phyloP scores from a whole-genome alignment of 2,329 filamentous ascomycete species.

The Fusarium torulosum region DNA sequence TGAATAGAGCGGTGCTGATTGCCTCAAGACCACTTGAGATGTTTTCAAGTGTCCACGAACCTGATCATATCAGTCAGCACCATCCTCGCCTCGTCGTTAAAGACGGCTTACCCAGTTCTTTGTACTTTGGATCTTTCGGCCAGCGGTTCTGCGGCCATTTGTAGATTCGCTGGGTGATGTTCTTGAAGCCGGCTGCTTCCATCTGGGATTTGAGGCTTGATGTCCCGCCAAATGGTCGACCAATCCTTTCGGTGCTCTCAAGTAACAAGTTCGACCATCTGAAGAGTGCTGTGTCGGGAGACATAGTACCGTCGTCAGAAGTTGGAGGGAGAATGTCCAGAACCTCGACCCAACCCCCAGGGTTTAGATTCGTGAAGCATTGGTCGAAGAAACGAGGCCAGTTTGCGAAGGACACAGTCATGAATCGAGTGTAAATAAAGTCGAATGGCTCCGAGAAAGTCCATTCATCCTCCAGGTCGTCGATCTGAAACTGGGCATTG shows the following conservation, averaged over 20 bases:
- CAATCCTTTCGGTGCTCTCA: slow-evolving; percentile 45
- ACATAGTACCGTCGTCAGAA: slow-evolving; percentile 20
- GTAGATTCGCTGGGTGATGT: slow-evolving; percentile 59
- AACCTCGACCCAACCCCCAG: slow-evolving; percentile 45
- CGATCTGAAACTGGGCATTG: background rate
- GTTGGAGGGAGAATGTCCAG: slow-evolving; percentile 32
- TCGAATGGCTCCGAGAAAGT: slow-evolving; percentile 42
- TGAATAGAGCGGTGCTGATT: slow-evolving; percentile 47
- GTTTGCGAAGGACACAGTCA: slow-evolving; percentile 36
- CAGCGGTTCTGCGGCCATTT: slow-evolving; percentile 63
- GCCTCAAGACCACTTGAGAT: slow-evolving; percentile 42
- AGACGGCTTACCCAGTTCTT: slow-evolving; percentile 57
- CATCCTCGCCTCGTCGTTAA: rapidly evolving
- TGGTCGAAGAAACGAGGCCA: slow-evolving; percentile 41
- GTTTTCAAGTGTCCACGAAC: slow-evolving; percentile 39
- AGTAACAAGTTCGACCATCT: slow-evolving; percentile 44
- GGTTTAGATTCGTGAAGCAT: slow-evolving; percentile 31
- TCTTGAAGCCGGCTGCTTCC: slow-evolving; percentile 62
- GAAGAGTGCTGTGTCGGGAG: slow-evolving; percentile 31
- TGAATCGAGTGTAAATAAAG: slow-evolving; percentile 42
- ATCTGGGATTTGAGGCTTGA: slow-evolving; percentile 50
- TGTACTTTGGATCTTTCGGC: slow-evolving; percentile 62
- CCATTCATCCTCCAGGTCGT: slow-evolving; percentile 46
- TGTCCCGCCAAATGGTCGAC: slow-evolving; percentile 45
- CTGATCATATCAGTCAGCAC: background rate